A percentile compares a stretch with the other conserved stretches of the same genome.
Evolutionary conservation across 352 stramenopile genomes (phyloP).

Genomic region (Phytophthora melonis): DNA sequence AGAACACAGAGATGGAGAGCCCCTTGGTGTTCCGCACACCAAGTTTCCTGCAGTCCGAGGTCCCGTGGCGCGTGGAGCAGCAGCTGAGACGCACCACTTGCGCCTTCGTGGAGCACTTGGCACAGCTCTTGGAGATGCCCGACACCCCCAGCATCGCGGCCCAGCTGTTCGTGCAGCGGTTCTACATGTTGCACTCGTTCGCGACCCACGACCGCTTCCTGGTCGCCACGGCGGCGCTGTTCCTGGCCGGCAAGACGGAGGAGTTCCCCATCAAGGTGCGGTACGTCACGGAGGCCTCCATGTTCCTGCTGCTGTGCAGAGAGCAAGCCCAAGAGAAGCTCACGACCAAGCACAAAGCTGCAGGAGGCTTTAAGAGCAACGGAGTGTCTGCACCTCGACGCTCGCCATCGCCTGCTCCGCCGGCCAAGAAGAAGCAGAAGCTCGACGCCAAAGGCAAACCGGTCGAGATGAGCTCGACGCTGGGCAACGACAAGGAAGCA

Average conservation of each 20-base stretch:
- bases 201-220: conserved; percentile 83
- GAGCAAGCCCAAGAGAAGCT: conserved; percentile 49
- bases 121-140: conserved; percentile 67
- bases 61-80: conserved; percentile 66
- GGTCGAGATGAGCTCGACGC: conserved; percentile 60
- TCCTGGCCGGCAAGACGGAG: conserved; percentile 78
- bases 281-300: conserved; percentile 76
- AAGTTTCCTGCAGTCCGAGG: conserved; percentile 51
- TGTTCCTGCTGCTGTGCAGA: conserved; percentile 68
- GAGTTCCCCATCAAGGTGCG: conserved; percentile 85
- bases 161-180: conserved; percentile 78
- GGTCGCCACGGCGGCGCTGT: conserved; percentile 78
- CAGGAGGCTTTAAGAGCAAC: conserved; percentile 18
- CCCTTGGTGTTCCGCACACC: conserved; percentile 49
- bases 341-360: conserved; percentile 24
- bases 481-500: conserved; percentile 63
- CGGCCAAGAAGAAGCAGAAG: conserved; percentile 40
- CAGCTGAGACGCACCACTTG: conserved; percentile 76
- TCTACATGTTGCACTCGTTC: conserved; percentile 86
- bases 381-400: conserved; percentile 5
- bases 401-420: conserved; percentile 31
- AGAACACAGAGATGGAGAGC: conserved; percentile 17
- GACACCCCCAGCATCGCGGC: conserved; percentile 60
- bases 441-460: conserved; percentile 44
- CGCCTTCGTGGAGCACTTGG: conserved; percentile 75